Percentiles rank a stretch among this genome's conserved stretches.
Evolutionary conservation across 768 basidiomycete genomes (phyloP).

Genomic region (Hemileccinum impolitum): DNA sequence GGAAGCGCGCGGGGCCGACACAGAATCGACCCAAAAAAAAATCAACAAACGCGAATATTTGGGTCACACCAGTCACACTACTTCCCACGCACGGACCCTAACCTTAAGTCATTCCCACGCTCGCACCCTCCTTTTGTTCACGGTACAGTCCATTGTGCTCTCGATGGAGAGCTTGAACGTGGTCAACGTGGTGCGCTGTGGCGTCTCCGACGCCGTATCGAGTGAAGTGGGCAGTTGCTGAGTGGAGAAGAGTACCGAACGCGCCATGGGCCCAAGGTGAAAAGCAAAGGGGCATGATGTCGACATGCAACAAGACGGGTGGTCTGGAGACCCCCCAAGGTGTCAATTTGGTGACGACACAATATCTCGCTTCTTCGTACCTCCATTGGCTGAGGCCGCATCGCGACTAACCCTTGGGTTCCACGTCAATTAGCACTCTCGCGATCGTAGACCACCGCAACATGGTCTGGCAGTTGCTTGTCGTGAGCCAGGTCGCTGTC

Average conservation of each 20-base stretch:
- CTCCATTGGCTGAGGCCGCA: background rate
- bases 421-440: too few relatives aligned
- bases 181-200: background rate
- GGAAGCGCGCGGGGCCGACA: slow-evolving; percentile 46
- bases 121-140: slow-evolving; percentile 23
- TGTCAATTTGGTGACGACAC: slow-evolving; percentile 6
- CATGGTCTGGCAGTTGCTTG: too few relatives aligned
- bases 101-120: slow-evolving; percentile 35
- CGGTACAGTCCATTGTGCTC: slow-evolving; percentile 1
- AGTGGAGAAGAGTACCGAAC: background rate
- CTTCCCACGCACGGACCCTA: slow-evolving; percentile 47
- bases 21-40: slow-evolving; percentile 38
- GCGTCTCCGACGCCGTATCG: background rate
- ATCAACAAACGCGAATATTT: slow-evolving; percentile 40
- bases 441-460: too few relatives aligned
- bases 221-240: background rate
- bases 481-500: too few relatives aligned
- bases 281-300: slow-evolving; percentile 1
- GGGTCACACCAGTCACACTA: slow-evolving; percentile 31
- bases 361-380: slow-evolving; percentile 6
- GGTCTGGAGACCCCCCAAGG: slow-evolving; percentile 27
- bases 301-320: slow-evolving; percentile 11
- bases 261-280: background rate
- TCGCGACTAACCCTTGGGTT: too few relatives aligned
- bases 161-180: slow-evolving; percentile 1